A percentile compares a stretch with the other conserved stretches of the same genome.
These are phyloP conservation scores for Rhodotorula sp. DNA, from an alignment of 1,284 basidiomycete species.

Conservation along the genomic window DNA sequence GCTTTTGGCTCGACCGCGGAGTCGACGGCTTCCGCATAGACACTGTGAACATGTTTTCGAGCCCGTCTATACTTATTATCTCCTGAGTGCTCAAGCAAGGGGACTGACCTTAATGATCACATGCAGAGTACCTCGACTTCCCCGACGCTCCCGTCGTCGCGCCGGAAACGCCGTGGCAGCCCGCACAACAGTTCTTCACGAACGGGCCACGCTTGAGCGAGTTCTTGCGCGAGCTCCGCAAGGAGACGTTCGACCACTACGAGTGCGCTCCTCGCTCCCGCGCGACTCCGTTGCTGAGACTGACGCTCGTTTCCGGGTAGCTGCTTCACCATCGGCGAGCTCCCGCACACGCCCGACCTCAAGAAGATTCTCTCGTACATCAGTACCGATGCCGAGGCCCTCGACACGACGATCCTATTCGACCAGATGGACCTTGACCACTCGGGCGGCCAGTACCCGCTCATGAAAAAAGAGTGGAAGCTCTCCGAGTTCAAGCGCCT, in stretches of 20 bases:
- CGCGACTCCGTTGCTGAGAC: neutral
- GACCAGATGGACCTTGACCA: slow-evolving; percentile 48
- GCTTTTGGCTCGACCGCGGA: slow-evolving; percentile 71
- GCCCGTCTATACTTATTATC: no score
- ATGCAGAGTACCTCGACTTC: slow-evolving; percentile 34
- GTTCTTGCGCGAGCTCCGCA: slow-evolving; percentile 66
- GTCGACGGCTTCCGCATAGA: slow-evolving; percentile 66
- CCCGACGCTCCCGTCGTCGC: slow-evolving; percentile 47
- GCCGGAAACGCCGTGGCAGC: slow-evolving; percentile 15
- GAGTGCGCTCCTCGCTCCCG: slow-evolving; percentile 48
- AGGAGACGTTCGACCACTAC: slow-evolving; percentile 57
- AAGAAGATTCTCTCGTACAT: slow-evolving; percentile 55
- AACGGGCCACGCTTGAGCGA: slow-evolving; percentile 64
- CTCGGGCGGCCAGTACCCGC: slow-evolving; percentile 45
- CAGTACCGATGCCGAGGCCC: slow-evolving; percentile 62
- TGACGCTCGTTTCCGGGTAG: slow-evolving; percentile 41
- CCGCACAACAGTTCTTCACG: slow-evolving; percentile 4
- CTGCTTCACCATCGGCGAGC: slow-evolving; percentile 68
- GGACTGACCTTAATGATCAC: no score
- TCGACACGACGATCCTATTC: slow-evolving; percentile 66
- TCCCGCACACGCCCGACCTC: slow-evolving; percentile 57
- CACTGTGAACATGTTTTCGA: slow-evolving; percentile 15
- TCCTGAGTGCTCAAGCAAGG: no score
- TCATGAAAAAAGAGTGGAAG: slow-evolving; percentile 57
- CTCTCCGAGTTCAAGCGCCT: slow-evolving; percentile 61